Base-by-base conservation (phyloP, 805 yeast species). In the Candida pseudoglaebosa region DNA sequence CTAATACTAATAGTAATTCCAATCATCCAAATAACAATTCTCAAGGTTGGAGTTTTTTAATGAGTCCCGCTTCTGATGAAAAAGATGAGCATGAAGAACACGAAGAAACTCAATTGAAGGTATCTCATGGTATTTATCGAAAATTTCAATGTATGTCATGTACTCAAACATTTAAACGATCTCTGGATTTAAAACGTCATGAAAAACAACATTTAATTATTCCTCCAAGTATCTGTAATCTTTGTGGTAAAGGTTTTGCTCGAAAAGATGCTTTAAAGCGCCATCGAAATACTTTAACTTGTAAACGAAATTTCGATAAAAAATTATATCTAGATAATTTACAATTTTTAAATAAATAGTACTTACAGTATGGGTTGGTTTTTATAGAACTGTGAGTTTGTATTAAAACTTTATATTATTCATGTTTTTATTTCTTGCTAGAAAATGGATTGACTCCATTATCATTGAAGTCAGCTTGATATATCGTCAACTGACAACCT, bases 221-320 rank as follows among this genome's bases (percentile, higher is more conserved):
- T 2, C 75, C 86, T 6, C 90, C 91, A 1, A 82, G 85, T 52
- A 77, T 83, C 34, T 84, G 95, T 59, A 77, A 81, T 4, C 61
- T 70, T 13, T 84, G 95, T 63, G 87, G 86, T 26, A 84, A 84
- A 53, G 90, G 93, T 0, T 84, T 84, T 69, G 91, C 93, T 2
- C 65, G 95, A 34, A 83, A 82, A 50, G 95, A 84, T 60, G 93
- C 93, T 0, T 65, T 84, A 49, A 84, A 84, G 54, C 67, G 95
- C 48, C 95, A 84, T 57, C 67, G 69, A 39, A 83, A 82, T 36
- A 84, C 95, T 0, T 61, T 81, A 44, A 84, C 93, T 0, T 84
- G 95, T 63, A 76, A 75, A 46, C 56, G 93, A 39, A 84, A 84
- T 53, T 73, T 86, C 28, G 81, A 77, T 39, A 75, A 80, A 53